Evolutionary conservation across 306 rosid genomes (phyloP), one percentile per base, ranked within the genome.

Genomic region (Datisca glomerata): DNA sequence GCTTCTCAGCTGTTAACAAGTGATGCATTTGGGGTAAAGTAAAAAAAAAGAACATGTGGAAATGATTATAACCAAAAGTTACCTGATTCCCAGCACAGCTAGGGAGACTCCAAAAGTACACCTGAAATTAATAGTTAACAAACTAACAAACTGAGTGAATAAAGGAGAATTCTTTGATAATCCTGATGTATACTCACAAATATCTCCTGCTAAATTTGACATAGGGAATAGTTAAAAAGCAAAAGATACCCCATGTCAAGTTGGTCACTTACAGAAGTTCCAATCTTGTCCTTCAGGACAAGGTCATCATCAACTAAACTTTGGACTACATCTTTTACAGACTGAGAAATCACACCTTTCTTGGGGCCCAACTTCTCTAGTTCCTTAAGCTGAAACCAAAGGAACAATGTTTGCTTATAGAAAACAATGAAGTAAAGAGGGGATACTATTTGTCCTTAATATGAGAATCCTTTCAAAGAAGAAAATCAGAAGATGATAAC

Each of bases 31-130:
- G 17, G 45, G 12, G n/a, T n/a, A n/a, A n/a, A n/a, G n/a, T n/a
- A n/a, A n/a, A n/a, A n/a, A n/a, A n/a, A n/a, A n/a, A n/a, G n/a
- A n/a, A n/a, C n/a, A n/a, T n/a, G n/a, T n/a, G n/a, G n/a, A n/a
- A n/a, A n/a, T n/a, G n/a, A n/a, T n/a, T n/a, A n/a, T n/a, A n/a
- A 21, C 24, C 15, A 39, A 56, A 58, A 34, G 40, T 65, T 61
- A 83, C 97, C 95, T 83, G 97, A 68, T 89, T 89, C 49, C 95
- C 95, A 55, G 93, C 97, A 37, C 81, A 74, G 73, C 95, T 89
- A 49, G 93, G 97, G 62, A 89, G 81, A 73, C 97, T 89, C 97
- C 97, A 89, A 61, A 89, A 80, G 35, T 89, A 89, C 22, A 83
- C 86, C 95, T 89, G 76, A 56, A 41, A 55, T 40, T 8, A n/a